A percentile compares a stretch with the other conserved stretches of the same genome.
Conservation (phyloP, 1,284 basidiomycete species). For the Ceratobasidium sp. region DNA sequence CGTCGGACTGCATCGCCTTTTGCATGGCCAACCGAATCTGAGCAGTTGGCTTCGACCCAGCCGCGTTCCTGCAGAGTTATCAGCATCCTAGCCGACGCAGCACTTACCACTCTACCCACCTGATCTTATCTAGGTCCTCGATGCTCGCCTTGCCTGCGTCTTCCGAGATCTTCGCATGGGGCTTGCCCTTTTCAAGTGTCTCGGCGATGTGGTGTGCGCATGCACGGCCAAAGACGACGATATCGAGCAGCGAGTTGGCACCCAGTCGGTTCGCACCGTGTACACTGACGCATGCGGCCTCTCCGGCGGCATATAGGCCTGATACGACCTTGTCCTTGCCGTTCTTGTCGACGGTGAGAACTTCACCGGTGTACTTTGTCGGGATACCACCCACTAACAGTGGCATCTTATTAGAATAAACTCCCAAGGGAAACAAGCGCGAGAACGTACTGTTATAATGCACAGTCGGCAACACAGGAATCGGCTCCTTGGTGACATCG, state of each 20-base stretch:
- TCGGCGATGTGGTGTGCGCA: slow-evolving; percentile 98
- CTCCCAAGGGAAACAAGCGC: slow-evolving; percentile 2
- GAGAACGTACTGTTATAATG: slow-evolving; percentile 89
- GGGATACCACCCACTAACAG: slow-evolving; percentile 97
- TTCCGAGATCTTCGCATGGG: slow-evolving; percentile 91
- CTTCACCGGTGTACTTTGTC: slow-evolving; percentile 98
- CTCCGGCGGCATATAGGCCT: slow-evolving; percentile 98
- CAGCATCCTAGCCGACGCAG: slow-evolving; percentile 1
- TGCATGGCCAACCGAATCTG: slow-evolving; percentile 97
- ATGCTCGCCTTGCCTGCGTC: slow-evolving; percentile 91
- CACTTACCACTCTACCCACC: slow-evolving; percentile 58
- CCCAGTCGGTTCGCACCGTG: slow-evolving; percentile 99
- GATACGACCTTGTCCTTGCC: slow-evolving; percentile 97
- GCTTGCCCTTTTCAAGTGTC: slow-evolving; percentile 88
- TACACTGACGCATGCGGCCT: slow-evolving; percentile 98
- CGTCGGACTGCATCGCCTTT: slow-evolving; percentile 97
- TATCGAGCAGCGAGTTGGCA: slow-evolving; percentile 98
- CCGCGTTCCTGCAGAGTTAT: slow-evolving; percentile 68
- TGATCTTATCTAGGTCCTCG: slow-evolving; percentile 92
- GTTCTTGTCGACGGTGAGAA: slow-evolving; percentile 85
- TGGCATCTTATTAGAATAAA: slow-evolving; percentile 52
- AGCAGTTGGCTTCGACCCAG: slow-evolving; percentile 89
- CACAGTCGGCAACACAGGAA: slow-evolving; percentile 95
- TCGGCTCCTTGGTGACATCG: slow-evolving; percentile 99
- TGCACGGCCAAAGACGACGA: slow-evolving; percentile 99